Evolutionary conservation across 306 rosid genomes (phyloP).

Genomic region (Herpetospermum pedunculosum): DNA sequence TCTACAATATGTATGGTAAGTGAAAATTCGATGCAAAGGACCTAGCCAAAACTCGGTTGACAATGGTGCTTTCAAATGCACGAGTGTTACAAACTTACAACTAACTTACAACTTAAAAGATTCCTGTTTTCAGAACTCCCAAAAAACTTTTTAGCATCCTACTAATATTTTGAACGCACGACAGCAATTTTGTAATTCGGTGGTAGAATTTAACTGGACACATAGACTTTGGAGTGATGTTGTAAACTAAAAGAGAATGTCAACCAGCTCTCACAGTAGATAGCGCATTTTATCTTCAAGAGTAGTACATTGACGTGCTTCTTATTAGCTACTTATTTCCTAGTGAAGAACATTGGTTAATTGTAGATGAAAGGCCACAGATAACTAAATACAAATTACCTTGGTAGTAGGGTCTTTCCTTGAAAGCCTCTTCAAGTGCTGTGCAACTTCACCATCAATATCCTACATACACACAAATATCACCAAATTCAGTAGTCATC

Average conservation of each 20-base stretch:
- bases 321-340: neutral
- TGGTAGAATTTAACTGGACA: neutral
- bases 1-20: neutral
- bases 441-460: slow-evolving; percentile 70
- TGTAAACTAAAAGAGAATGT: neutral
- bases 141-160: too few species aligned
- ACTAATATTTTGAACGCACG: neutral
- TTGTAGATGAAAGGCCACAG: neutral
- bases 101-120: neutral
- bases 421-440: slow-evolving; percentile 85
- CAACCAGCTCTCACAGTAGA: neutral
- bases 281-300: neutral
- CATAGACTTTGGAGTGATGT: neutral
- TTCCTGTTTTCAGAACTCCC: too few species aligned
- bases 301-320: neutral
- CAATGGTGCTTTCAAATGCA: neutral
- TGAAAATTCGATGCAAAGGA: neutral
- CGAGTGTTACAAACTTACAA: neutral
- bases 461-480: slow-evolving; percentile 34
- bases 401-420: slow-evolving; percentile 89
- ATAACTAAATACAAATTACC: slow-evolving; percentile 26
- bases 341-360: neutral
- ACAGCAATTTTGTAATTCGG: neutral
- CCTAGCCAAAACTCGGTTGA: neutral
- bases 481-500: neutral